Base-by-base conservation (phyloP, 805 yeast species). In the Nakazawaea ernobii region DNA sequence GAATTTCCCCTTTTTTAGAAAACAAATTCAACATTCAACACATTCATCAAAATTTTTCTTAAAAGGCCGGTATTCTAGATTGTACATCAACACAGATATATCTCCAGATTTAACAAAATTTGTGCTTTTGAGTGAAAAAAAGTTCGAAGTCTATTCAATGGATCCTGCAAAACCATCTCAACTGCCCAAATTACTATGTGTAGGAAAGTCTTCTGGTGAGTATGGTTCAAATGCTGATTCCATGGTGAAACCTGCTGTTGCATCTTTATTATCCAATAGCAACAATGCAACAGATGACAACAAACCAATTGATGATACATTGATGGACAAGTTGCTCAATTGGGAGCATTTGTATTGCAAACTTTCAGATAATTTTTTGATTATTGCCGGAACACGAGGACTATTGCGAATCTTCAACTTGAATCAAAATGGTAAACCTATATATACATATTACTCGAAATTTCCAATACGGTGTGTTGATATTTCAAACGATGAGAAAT, bases 401-500 rank as follows among this genome's bases (percentile, higher is more conserved):
- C 73, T 81, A 29, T 66, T 90, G 50, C 67, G 88, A 47, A 80
- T 88, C 1, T 74, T 79, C 48, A 86, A 85, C 56, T 58, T 86
- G 13, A 68, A 67, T 9, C 62, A 70, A 32, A 53, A 59, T 10
- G 96, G 96, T 3, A 69, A 70, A 50, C 79, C 84, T 0, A 68
- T 90, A 1, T 87, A 84, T 62, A 77, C 86, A 0, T 80, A 86
- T 58, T 68, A 77, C 35, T 82, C 88, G 9, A 77, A 75, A 46
- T 86, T 86, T 59, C 91, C 92, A 1, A 84, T 91, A 33, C 64
- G 95, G 44, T 88, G 96, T 58, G 71, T 88, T 41, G 84, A 88
- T 32, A 70, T 90, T 1, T 77, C 92, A 8, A 76, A 80, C 0
- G 70, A 75, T 53, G 89, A 85, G 26, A 67, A 74, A 15, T 67